Evolutionary conservation across 495 filamentous ascomycete genomes (phyloP), one percentile per base, ranked within the genome.

Genomic region (Penicillium waksmanii): DNA sequence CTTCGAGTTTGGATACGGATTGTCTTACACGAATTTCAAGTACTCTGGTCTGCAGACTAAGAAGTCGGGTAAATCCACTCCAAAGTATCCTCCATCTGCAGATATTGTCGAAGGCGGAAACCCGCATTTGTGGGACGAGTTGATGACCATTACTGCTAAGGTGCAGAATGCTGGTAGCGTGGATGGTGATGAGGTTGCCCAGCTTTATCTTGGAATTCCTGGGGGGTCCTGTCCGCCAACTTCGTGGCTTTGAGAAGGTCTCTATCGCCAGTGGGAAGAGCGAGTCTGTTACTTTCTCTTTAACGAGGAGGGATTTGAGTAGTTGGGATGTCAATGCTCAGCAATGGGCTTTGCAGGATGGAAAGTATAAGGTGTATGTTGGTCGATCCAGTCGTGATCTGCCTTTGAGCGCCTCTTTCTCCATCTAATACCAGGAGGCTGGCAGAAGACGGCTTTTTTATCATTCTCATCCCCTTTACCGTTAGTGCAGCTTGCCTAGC

Each of bases 1-100:
- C 0, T 94, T 93, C 71, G 81, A 85, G 33, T 91, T 90, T 60
- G 89, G 88, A 13, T 89, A 82, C 52, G 89, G 89, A 0, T 69
- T 90, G 3, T 81, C 82, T 18, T 90, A 90, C 63, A 88, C 87
- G 4, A 85, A 76, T 0, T 92, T 90, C 66, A 55, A 68, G 10
- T 87, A 91, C 63, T 78, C 62, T 0, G 13, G 53, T 10, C 35
- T 72, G 27, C 27, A 43, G 11, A 23, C 65, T 8, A 31, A 58
- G 19, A 48, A 47, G 18, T 52, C 47, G 7, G 57, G 53, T 5
- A 35, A 38, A 3, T n/a, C 42, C 6, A 40, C 42, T n/a, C 47
- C 42, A 4, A 33, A 19, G 35, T 65, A 40, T 35, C 62, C 61
- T 1, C 58, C 68, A 2, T 33, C 23, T 1, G 52, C 58, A 0